Evolutionary conservation across 805 yeast species (phyloP).

Genomic region (Metschnikowia colocasiae): DNA sequence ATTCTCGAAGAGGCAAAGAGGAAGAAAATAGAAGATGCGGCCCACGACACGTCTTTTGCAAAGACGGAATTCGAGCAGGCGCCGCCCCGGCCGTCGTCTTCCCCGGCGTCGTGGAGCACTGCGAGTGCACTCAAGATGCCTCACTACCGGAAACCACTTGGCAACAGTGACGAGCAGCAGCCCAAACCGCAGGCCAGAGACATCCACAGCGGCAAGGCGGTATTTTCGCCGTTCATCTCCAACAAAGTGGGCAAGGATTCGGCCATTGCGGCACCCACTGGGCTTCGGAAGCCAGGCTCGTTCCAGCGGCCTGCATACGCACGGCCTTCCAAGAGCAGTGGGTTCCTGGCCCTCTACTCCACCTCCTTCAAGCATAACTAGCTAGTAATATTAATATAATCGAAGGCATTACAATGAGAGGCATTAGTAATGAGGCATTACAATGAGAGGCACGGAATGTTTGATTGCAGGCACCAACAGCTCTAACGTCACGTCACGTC

Average conservation of each 20-base stretch:
- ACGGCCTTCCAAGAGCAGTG: constrained; percentile 7
- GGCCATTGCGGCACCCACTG: background rate
- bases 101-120: background rate
- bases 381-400: no score
- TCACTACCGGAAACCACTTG: constrained; percentile 14
- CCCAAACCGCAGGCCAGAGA: background rate
- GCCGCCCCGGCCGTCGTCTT: background rate
- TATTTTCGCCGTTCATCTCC: constrained; percentile 16
- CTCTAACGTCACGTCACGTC: no score
- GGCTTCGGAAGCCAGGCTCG: constrained; percentile 14
- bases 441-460: no score
- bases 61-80: background rate
- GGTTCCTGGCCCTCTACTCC: constrained; percentile 19
- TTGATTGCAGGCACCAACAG: no score
- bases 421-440: no score
- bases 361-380: constrained; percentile 14
- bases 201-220: background rate
- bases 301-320: constrained; percentile 17
- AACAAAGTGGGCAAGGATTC: constrained; percentile 14
- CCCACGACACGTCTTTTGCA: background rate
- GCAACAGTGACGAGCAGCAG: background rate
- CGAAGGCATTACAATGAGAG: no score
- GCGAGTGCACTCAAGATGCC: constrained; percentile 16
- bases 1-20: background rate
- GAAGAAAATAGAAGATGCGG: background rate